Conservation (phyloP, 2,329 filamentous ascomycete genomes). For the Claviceps sp. region DNA sequence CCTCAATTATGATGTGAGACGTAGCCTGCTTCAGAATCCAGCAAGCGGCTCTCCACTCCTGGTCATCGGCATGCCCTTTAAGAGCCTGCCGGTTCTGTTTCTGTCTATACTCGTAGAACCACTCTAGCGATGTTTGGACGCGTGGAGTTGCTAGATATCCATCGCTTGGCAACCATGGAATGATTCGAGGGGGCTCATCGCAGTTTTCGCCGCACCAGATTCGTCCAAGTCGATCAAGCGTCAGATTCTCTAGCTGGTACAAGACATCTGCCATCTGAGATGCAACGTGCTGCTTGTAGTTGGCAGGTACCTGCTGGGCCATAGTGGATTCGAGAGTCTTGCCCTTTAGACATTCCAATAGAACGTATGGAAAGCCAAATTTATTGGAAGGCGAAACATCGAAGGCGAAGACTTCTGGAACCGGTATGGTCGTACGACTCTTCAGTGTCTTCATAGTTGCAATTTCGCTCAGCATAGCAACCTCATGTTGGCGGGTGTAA, state of each 20-base stretch:
- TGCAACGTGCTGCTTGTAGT: background rate
- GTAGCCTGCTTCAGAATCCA: constrained; percentile 4
- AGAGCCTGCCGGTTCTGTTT: background rate
- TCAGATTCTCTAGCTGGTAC: constrained; percentile 6
- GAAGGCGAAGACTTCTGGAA: constrained; percentile 2
- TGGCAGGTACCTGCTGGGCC: background rate
- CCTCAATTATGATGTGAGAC: constrained; percentile 6
- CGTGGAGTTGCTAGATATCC: background rate
- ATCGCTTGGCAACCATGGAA: background rate
- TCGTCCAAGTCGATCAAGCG: constrained; percentile 3
- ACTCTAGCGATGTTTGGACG: constrained; percentile 3
- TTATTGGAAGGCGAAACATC: constrained; percentile 3
- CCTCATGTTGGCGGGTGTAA: constrained; percentile 1
- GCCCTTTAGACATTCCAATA: constrained; percentile 5
- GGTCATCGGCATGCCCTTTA: constrained; percentile 2
- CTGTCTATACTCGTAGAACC: too few species aligned
- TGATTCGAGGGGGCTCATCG: constrained; percentile 7
- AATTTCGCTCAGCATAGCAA: constrained; percentile 7
- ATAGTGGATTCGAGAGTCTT: constrained; percentile 2
- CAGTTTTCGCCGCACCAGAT: constrained; percentile 7
- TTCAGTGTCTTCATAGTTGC: constrained; percentile 5
- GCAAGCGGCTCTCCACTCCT: constrained; percentile 5
- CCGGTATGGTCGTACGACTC: constrained; percentile 5
- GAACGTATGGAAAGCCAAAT: constrained; percentile 6
- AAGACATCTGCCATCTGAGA: constrained; percentile 3